Conservation (phyloP, 805 yeast species). For the Candida ulmi region DNA sequence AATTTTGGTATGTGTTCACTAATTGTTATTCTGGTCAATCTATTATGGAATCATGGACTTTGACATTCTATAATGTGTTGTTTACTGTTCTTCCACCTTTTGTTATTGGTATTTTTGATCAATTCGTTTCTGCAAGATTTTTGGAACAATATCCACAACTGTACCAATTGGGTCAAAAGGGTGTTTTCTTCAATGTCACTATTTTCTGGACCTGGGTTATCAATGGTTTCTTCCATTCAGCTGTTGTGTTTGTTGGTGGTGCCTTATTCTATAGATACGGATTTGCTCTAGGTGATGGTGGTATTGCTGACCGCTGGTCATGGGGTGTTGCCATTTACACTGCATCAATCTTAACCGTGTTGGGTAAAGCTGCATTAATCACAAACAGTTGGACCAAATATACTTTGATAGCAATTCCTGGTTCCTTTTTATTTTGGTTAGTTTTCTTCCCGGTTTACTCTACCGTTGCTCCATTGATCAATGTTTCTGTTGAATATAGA, state of each 20-base stretch:
- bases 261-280: conserved; percentile 65
- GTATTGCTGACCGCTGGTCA: conserved; percentile 81
- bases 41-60: conserved; percentile 95
- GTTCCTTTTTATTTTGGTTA: conserved; percentile 82
- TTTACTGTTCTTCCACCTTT: conserved; percentile 95
- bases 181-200: conserved; percentile 81
- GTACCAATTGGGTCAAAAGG: conserved; percentile 84
- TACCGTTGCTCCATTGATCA: conserved; percentile 72
- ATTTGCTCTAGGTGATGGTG: conserved; percentile 60
- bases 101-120: conserved; percentile 94
- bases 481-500: conserved; percentile 76
- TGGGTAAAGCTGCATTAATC: conserved; percentile 92
- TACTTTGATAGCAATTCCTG: conserved; percentile 89
- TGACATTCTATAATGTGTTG: conserved; percentile 90
- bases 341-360: conserved; percentile 77
- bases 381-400: conserved; percentile 94
- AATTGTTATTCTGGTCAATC: conserved; percentile 95
- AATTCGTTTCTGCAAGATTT: conserved; percentile 85
- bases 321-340: conserved; percentile 93
- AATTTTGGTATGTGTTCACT: conserved; percentile 93
- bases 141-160: conserved; percentile 89
- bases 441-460: conserved; percentile 85
- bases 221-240: conserved; percentile 93
- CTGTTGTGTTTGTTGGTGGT: conserved; percentile 71
- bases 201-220: conserved; percentile 97